Percentiles rank a stretch among this genome's conserved stretches.
Evolutionary conservation across 148 eudicot genomes (phyloP).

Genomic region (Fagopyrum tataricum): DNA sequence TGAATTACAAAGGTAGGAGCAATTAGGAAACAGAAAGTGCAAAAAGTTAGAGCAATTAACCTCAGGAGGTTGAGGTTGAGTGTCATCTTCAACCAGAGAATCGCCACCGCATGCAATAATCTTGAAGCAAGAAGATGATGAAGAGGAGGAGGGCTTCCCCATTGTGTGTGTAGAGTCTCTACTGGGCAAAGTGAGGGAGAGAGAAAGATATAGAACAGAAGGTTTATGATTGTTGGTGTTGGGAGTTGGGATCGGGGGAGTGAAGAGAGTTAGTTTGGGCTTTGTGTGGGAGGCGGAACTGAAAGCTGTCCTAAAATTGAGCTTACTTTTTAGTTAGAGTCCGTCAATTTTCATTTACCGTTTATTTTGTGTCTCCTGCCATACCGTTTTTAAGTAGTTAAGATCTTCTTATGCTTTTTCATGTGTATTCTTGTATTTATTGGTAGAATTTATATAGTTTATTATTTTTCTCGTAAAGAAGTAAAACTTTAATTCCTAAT

Average conservation of each 20-base stretch:
- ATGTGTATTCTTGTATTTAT: too few relatives aligned
- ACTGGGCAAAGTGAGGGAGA: background rate
- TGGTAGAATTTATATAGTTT: too few relatives aligned
- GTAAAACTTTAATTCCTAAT: too few relatives aligned
- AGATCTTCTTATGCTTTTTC: too few relatives aligned
- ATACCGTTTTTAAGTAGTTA: too few relatives aligned
- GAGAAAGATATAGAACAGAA: background rate
- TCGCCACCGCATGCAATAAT: constrained; percentile 65
- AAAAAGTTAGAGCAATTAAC: constrained; percentile 19
- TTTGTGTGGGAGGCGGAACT: constrained; percentile 7
- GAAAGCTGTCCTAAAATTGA: constrained; percentile 16
- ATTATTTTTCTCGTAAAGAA: too few relatives aligned
- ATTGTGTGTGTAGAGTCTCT: background rate
- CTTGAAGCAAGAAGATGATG: constrained; percentile 62
- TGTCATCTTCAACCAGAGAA: constrained; percentile 41
- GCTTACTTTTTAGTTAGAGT: constrained; percentile 18
- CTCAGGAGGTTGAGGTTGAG: constrained; percentile 33
- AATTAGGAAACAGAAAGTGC: background rate
- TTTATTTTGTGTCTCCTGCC: background rate
- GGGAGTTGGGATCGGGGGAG: constrained; percentile 21
- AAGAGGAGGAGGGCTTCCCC: constrained; percentile 16
- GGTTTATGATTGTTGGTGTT: constrained; percentile 7
- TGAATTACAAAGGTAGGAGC: background rate
- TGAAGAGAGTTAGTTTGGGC: background rate
- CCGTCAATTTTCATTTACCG: constrained; percentile 6